Evolutionary conservation across 345 rosid species (phyloP).

Genomic region (Arabis alpina): DNA sequence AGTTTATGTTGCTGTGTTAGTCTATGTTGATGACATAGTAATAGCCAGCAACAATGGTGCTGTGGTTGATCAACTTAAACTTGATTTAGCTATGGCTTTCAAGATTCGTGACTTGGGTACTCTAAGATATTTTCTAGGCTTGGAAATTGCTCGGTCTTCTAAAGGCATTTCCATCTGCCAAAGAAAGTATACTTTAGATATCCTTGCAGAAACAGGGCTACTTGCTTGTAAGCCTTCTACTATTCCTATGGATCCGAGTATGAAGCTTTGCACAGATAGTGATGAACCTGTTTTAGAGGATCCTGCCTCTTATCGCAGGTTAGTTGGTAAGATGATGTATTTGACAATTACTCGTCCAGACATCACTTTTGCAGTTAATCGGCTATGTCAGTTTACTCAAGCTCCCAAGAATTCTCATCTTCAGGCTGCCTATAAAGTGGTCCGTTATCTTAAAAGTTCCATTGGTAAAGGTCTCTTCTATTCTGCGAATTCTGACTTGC

Average conservation of each 20-base stretch:
- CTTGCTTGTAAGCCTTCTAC: background rate
- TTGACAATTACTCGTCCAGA: background rate
- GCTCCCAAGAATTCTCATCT: background rate
- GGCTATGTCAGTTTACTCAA: background rate
- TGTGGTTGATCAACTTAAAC: too few species aligned
- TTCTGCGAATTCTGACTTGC: too few species aligned
- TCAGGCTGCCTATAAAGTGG: background rate
- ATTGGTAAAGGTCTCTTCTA: too few species aligned
- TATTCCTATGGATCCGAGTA: background rate
- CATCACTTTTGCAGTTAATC: background rate
- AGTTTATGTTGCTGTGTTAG: too few species aligned
- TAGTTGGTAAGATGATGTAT: background rate
- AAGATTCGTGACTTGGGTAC: too few species aligned
- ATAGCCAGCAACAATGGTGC: too few species aligned
- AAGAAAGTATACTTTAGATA: background rate
- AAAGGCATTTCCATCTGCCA: background rate
- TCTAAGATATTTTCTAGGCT: too few species aligned
- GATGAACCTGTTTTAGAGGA: background rate
- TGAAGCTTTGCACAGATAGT: background rate
- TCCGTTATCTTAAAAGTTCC: too few species aligned
- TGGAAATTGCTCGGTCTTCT: too few species aligned
- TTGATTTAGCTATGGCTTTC: too few species aligned
- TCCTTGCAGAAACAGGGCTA: background rate
- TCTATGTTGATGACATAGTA: too few species aligned
- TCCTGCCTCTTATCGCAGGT: accelerated